phyloP scores from a whole-genome alignment of 2,329 filamentous ascomycete genomes.

The Botryotinia calthae region DNA sequence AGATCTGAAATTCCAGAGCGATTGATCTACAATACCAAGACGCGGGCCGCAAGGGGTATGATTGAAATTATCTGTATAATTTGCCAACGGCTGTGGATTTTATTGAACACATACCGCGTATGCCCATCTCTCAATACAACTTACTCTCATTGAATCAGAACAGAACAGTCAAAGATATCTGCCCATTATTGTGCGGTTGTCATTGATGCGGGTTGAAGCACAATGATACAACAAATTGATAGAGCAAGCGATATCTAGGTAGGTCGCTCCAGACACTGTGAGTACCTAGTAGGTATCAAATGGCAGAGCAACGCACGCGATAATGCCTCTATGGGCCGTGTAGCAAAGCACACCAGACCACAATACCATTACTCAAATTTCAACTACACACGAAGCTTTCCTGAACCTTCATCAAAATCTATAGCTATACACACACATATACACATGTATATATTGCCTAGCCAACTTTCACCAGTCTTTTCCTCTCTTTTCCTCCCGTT shows the following conservation, averaged over 20 bases:
- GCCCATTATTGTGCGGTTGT: neutral
- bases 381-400: neutral
- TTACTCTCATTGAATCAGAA: neutral
- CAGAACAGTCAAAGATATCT: neutral
- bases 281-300: neutral
- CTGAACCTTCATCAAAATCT: neutral
- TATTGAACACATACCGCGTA: neutral
- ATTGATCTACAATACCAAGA: neutral
- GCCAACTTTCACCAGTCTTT: neutral
- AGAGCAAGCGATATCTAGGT: neutral
- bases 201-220: neutral
- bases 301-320: neutral
- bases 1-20: neutral
- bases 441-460: neutral
- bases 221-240: neutral
- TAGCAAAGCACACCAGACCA: neutral
- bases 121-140: neutral
- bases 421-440: neutral
- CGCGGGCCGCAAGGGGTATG: neutral
- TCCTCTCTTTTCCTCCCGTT: neutral
- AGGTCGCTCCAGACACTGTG: neutral
- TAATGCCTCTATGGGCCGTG: neutral
- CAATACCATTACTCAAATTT: neutral
- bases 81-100: neutral
- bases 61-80: neutral